These are phyloP conservation scores for Lactarius hengduanensis DNA, from an alignment of 768 basidiomycete species.

Conservation along the genomic window DNA sequence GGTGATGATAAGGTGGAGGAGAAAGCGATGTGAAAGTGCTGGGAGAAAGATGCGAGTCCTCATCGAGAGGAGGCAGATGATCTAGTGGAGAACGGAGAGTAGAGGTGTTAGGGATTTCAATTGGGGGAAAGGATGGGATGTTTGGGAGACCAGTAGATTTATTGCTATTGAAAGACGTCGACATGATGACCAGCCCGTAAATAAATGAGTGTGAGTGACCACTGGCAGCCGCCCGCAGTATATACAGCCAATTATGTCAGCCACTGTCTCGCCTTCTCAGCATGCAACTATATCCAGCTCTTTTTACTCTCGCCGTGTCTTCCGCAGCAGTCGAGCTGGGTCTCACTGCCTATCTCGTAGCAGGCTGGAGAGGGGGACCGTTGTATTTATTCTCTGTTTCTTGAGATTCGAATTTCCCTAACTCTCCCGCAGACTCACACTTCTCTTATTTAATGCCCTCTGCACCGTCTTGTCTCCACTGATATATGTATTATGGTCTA, in stretches of 20 bases:
- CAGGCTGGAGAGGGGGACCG: neutral
- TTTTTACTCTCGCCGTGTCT: slow-evolving; percentile 57
- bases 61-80: slow-evolving; percentile 38
- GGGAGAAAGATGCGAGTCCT: slow-evolving; percentile 42
- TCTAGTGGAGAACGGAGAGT: slow-evolving; percentile 31
- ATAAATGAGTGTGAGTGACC: slow-evolving; percentile 11
- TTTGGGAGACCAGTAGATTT: slow-evolving; percentile 34
- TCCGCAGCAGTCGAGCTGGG: slow-evolving; percentile 71
- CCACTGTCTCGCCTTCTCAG: slow-evolving; percentile 1
- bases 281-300: slow-evolving; percentile 35
- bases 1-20: slow-evolving; percentile 32
- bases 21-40: slow-evolving; percentile 30
- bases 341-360: slow-evolving; percentile 68
- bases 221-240: slow-evolving; percentile 2
- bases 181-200: slow-evolving; percentile 16
- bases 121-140: slow-evolving; percentile 47
- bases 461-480: slow-evolving; percentile 76
- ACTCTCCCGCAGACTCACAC: slow-evolving; percentile 44
- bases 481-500: slow-evolving; percentile 69
- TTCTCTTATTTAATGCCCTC: slow-evolving; percentile 61
- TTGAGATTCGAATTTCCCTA: slow-evolving; percentile 44
- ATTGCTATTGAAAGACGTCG: slow-evolving; percentile 29
- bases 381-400: slow-evolving; percentile 13
- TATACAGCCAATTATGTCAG: slow-evolving; percentile 17
- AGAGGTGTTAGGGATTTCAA: slow-evolving; percentile 41